phyloP scores from a whole-genome alignment of 306 rosid species.

The Vigna nakashimae region DNA sequence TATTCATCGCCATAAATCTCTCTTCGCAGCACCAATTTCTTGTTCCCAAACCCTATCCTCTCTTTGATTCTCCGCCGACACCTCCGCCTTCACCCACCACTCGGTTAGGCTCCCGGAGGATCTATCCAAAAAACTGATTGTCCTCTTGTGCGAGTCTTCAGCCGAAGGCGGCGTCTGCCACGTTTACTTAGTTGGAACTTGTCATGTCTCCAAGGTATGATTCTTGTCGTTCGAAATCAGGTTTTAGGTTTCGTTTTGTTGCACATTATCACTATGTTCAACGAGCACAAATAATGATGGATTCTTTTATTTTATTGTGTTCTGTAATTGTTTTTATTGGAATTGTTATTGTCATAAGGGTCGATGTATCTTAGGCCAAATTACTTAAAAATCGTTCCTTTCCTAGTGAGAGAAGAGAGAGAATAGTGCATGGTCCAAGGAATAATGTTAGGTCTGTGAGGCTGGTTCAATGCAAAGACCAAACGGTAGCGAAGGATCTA shows the following conservation, averaged over 20 bases:
- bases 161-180: constrained; percentile 74
- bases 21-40: not conserved
- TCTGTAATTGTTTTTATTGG: not conserved
- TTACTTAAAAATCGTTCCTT: too few species aligned
- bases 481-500: too few species aligned
- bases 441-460: too few species aligned
- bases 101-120: constrained; percentile 69
- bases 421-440: too few species aligned
- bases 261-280: constrained; percentile 34
- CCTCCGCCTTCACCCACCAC: constrained; percentile 6
- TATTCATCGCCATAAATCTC: constrained; percentile 28
- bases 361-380: too few species aligned
- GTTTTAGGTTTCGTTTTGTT: not conserved
- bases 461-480: too few species aligned
- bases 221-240: not conserved
- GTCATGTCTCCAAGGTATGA: constrained; percentile 84
- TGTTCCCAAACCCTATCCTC: constrained; percentile 22
- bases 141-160: constrained; percentile 76
- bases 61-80: constrained; percentile 44
- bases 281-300: constrained; percentile 22
- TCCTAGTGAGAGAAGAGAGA: too few species aligned
- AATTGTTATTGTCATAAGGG: not conserved
- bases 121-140: constrained; percentile 65
- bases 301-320: not conserved
- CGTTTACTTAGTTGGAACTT: constrained; percentile 92